A percentile compares a stretch with the other conserved stretches of the same genome.
phyloP scores from a whole-genome alignment of 371 early-diverging fungal genomes.

The Smittium culicis region DNA sequence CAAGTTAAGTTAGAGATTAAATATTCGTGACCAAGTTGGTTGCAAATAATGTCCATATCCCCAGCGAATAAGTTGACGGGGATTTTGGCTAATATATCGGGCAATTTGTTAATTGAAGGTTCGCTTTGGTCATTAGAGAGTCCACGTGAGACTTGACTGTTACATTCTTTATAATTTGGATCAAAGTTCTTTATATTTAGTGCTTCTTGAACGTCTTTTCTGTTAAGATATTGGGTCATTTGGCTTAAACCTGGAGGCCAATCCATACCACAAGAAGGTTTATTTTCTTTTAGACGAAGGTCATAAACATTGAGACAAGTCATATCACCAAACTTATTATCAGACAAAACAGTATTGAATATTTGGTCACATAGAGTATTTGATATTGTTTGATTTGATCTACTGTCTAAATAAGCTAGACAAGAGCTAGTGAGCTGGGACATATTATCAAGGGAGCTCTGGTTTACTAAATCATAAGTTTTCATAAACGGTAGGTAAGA shows the following conservation, averaged over 20 bases:
- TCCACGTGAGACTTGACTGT: constrained; percentile 12
- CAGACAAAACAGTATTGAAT: constrained; percentile 16
- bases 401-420: no score
- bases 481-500: no score
- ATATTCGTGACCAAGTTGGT: no score
- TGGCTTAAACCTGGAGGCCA: constrained; percentile 28
- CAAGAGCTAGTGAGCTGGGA: no score
- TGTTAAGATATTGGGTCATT: constrained; percentile 23
- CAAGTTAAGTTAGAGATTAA: no score
- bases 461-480: no score
- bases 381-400: constrained; percentile 27
- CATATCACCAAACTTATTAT: constrained; percentile 14
- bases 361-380: constrained; percentile 22
- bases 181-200: constrained; percentile 21
- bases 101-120: constrained; percentile 20
- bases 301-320: constrained; percentile 32
- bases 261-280: constrained; percentile 34
- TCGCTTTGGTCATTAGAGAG: constrained; percentile 20
- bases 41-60: constrained; percentile 30
- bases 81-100: constrained; percentile 15
- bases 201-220: constrained; percentile 29
- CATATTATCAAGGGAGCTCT: no score
- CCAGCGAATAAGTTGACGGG: constrained; percentile 31
- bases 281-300: constrained; percentile 24
- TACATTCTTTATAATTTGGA: constrained; percentile 26